Evolutionary conservation across 345 rosid genomes (phyloP).

Genomic region (Tarenaya hassleriana): DNA sequence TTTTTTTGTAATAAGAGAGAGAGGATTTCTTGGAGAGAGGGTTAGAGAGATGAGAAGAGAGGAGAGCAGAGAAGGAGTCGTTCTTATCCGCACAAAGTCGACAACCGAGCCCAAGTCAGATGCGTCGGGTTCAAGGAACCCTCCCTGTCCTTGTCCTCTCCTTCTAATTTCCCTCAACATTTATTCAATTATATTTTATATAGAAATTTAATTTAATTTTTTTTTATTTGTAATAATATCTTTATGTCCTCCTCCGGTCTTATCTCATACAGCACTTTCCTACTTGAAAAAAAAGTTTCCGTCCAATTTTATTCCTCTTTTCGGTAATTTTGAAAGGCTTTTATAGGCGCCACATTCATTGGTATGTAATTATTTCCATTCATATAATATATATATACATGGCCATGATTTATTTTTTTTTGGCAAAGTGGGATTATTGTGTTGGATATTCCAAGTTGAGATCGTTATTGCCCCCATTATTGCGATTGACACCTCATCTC

Average conservation of each 20-base stretch:
- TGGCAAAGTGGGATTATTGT: constrained; percentile 16
- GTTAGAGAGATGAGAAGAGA: constrained; percentile 15
- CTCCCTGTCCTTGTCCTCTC: constrained; percentile 40
- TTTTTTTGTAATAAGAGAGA: constrained; percentile 12
- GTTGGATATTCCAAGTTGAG: constrained; percentile 30
- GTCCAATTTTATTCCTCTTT: neutral
- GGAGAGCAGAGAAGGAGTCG: constrained; percentile 26
- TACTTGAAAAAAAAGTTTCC: neutral
- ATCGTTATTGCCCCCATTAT: constrained; percentile 29
- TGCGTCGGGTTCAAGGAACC: constrained; percentile 64
- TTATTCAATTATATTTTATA: neutral
- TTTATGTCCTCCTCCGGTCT: neutral
- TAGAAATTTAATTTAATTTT: neutral
- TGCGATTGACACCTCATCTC: constrained; percentile 27
- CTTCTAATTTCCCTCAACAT: constrained; percentile 30
- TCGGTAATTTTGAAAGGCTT: neutral
- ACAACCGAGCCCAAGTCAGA: constrained; percentile 21
- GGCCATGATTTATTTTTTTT: neutral
- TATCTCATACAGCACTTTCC: neutral
- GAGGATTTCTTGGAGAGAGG: constrained; percentile 21
- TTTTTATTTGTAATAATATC: neutral
- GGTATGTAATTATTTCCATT: neutral
- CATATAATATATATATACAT: too few relatives aligned
- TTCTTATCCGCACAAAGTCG: constrained; percentile 54
- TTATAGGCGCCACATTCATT: constrained; percentile 5